Conservation (phyloP, 2,329 filamentous ascomycete genomes). For the Chaetomiaceae sp. region DNA sequence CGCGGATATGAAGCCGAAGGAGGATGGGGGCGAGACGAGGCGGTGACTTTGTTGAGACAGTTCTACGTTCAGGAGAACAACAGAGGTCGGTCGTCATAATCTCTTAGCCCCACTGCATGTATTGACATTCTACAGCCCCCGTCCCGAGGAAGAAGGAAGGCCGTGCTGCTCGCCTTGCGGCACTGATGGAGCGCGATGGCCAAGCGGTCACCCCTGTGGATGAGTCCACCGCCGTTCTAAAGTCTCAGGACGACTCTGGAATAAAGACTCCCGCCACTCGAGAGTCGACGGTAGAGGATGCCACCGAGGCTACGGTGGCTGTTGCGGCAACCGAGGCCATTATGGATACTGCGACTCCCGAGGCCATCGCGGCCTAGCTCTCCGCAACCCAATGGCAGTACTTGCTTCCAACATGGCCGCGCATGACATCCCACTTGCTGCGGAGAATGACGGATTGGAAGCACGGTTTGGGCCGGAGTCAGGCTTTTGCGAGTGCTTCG, state of each 20-base stretch:
- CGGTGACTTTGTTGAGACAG: constrained; percentile 82
- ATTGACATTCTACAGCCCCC: constrained; percentile 36
- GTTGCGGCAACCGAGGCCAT: too few relatives aligned
- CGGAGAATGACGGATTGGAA: not conserved
- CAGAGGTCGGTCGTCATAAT: constrained; percentile 56
- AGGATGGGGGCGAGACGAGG: constrained; percentile 85
- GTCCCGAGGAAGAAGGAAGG: constrained; percentile 54
- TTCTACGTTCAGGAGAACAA: constrained; percentile 99
- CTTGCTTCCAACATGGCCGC: not conserved
- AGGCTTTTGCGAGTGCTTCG: not conserved
- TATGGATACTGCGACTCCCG: too few relatives aligned
- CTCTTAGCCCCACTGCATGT: not conserved
- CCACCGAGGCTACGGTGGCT: too few relatives aligned
- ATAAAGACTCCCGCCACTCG: not conserved
- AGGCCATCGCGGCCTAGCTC: not conserved
- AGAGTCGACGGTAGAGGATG: not conserved
- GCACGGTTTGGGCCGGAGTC: too few relatives aligned
- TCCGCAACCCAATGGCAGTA: not conserved
- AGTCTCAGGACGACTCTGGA: constrained; percentile 1
- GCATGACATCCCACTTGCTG: not conserved
- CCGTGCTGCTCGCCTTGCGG: constrained; percentile 49
- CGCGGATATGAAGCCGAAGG: constrained; percentile 76
- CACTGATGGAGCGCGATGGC: constrained; percentile 46
- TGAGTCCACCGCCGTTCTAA: constrained; percentile 5
- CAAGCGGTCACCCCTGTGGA: constrained; percentile 25